Conservation (phyloP, 495 filamentous ascomycete species). For the Aspergillus saccharolyticus region DNA sequence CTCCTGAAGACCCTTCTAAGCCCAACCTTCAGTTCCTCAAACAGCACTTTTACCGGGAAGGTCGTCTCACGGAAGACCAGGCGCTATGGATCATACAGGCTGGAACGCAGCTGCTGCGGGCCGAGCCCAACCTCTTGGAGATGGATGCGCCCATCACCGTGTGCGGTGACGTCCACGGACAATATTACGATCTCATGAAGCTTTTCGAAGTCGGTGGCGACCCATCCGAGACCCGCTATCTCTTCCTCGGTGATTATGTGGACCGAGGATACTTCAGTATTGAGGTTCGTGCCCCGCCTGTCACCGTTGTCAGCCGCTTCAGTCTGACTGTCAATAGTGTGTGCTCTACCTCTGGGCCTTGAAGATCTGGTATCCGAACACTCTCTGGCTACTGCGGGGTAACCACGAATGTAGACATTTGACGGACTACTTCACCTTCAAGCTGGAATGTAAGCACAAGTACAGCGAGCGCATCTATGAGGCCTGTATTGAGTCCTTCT, state of each 20-base stretch:
- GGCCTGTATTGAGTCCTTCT: constrained; percentile 98
- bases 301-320: neutral
- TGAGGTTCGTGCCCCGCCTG: constrained; percentile 51
- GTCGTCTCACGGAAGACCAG: constrained; percentile 92
- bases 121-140: constrained; percentile 92
- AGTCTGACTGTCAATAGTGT: constrained; percentile 50
- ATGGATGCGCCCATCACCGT: constrained; percentile 99
- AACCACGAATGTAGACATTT: constrained; percentile 98
- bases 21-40: constrained; percentile 92
- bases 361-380: constrained; percentile 99
- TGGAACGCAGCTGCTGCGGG: constrained; percentile 75
- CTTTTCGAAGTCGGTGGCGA: constrained; percentile 98
- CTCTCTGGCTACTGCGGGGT: constrained; percentile 91
- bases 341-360: constrained; percentile 96
- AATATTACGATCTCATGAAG: constrained; percentile 99
- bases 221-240: constrained; percentile 89
- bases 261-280: constrained; percentile 98
- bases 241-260: constrained; percentile 97
- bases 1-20: constrained; percentile 77
- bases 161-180: constrained; percentile 96
- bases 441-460: constrained; percentile 98
- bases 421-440: constrained; percentile 99
- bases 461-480: constrained; percentile 96
- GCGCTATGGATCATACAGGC: constrained; percentile 88
- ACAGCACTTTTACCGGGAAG: constrained; percentile 97